Conservation (phyloP, 164 flowering plant genomes). For the Tetracentron sinense region DNA sequence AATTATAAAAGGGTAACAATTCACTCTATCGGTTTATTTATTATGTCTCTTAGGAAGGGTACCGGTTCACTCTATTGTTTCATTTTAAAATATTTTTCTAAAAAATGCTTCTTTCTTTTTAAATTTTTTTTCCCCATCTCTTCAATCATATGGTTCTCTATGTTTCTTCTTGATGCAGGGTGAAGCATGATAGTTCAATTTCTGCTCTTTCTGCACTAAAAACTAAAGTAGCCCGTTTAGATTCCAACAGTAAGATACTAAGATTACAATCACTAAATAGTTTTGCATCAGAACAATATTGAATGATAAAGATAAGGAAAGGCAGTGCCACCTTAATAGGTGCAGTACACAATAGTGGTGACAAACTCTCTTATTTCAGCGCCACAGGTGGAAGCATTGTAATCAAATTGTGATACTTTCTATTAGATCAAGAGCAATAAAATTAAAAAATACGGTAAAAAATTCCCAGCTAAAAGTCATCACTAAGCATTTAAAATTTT, state of each 20-base stretch:
- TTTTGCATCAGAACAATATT: background rate
- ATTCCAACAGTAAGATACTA: background rate
- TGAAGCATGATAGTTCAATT: background rate
- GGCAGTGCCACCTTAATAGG: slow-evolving; percentile 71
- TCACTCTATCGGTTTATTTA: too few species aligned
- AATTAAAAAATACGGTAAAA: background rate
- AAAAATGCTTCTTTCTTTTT: too few species aligned
- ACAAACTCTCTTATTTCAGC: slow-evolving; percentile 39
- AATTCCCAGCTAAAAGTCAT: too few species aligned
- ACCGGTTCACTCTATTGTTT: too few species aligned
- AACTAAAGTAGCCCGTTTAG: slow-evolving; percentile 1
- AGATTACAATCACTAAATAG: background rate
- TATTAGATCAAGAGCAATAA: slow-evolving; percentile 3
- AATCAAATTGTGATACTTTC: slow-evolving; percentile 8
- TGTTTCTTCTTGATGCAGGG: too few species aligned
- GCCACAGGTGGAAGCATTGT: slow-evolving; percentile 60
- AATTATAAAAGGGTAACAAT: too few species aligned
- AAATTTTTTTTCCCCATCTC: too few species aligned
- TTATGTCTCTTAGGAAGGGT: too few species aligned
- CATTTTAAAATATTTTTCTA: too few species aligned
- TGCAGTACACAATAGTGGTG: slow-evolving; percentile 74
- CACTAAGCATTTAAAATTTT: too few species aligned
- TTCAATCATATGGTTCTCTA: too few species aligned
- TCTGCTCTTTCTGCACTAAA: background rate
- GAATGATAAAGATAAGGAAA: background rate